Evolutionary conservation across 495 filamentous ascomycete species (phyloP).

Genomic region (Penicillium paradoxum): DNA sequence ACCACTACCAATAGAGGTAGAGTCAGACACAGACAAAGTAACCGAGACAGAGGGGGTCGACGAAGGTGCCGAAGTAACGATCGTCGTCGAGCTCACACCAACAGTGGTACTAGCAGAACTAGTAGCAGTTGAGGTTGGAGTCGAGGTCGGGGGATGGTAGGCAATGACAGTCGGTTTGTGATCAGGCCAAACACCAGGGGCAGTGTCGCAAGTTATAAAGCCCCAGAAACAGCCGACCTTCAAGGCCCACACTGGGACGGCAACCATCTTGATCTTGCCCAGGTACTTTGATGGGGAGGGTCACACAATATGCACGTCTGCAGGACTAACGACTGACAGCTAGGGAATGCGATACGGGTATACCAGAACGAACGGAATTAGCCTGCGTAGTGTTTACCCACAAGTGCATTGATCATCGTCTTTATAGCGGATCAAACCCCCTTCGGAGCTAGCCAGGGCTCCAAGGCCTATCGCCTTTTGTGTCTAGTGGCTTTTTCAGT

Average conservation of each 20-base stretch:
- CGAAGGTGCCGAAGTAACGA: slow-evolving; percentile 8
- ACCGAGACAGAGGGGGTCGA: slow-evolving; percentile 7
- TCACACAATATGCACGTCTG: slow-evolving; percentile 19
- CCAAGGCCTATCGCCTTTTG: slow-evolving; percentile 13
- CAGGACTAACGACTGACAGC: slow-evolving; percentile 24
- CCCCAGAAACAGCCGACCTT: slow-evolving; percentile 31
- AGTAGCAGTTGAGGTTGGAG: slow-evolving; percentile 6
- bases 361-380: slow-evolving; percentile 8
- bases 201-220: slow-evolving; percentile 38
- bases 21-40: slow-evolving; percentile 3
- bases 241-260: slow-evolving; percentile 24
- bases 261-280: slow-evolving; percentile 27
- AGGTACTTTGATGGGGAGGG: slow-evolving; percentile 11
- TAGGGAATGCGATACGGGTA: slow-evolving; percentile 3
- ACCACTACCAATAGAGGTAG: slow-evolving; percentile 13
- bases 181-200: slow-evolving; percentile 31
- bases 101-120: slow-evolving; percentile 8
- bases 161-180: slow-evolving; percentile 22
- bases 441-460: neutral
- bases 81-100: slow-evolving; percentile 8
- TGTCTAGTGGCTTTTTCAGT: slow-evolving; percentile 4
- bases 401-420: slow-evolving; percentile 9
- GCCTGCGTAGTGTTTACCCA: slow-evolving; percentile 5
- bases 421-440: slow-evolving; percentile 9
- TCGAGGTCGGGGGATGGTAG: slow-evolving; percentile 14